Percentiles rank a stretch among this genome's conserved stretches.
These are phyloP conservation scores for Leucoagaricus sp. DNA, from an alignment of 1,284 basidiomycete species.

Conservation along the genomic window DNA sequence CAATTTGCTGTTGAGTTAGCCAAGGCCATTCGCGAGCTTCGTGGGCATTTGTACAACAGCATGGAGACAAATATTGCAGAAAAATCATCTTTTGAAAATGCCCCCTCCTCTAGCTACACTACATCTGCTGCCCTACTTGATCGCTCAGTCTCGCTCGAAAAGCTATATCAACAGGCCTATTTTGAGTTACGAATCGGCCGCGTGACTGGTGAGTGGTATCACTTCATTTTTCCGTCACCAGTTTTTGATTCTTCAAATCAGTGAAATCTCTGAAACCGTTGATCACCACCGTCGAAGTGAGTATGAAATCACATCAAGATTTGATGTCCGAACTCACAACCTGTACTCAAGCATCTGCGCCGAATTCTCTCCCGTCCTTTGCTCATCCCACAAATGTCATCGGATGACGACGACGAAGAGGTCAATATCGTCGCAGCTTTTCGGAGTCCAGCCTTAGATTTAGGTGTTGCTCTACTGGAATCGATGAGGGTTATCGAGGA, in stretches of 20 bases:
- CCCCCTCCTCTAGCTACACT: neutral
- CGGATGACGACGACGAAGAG: conserved; percentile 15
- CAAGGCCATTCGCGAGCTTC: conserved; percentile 35
- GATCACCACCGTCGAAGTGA: conserved; percentile 34
- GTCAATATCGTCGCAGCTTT: conserved; percentile 27
- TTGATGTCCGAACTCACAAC: neutral
- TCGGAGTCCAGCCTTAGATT: conserved; percentile 31
- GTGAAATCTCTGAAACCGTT: conserved; percentile 49
- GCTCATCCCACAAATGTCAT: conserved; percentile 25
- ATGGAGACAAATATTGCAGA: conserved; percentile 24
- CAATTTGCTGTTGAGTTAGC: conserved; percentile 45
- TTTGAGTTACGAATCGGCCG: conserved; percentile 50
- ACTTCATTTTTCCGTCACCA: neutral
- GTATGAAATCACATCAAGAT: conserved; percentile 21
- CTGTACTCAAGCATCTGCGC: conserved; percentile 40
- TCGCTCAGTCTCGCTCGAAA: conserved; percentile 42
- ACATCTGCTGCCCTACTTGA: conserved; percentile 34
- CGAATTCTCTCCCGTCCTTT: conserved; percentile 50
- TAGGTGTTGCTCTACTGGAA: conserved; percentile 38
- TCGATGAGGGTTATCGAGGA: conserved; percentile 37
- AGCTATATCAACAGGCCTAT: conserved; percentile 45
- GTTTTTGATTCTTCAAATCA: conserved; percentile 20
- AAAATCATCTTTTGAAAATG: conserved; percentile 15
- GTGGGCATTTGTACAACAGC: conserved; percentile 35
- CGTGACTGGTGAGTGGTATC: conserved; percentile 37